Conservation (phyloP, 495 filamentous ascomycete species). For the Trichoderma orchidacearum region DNA sequence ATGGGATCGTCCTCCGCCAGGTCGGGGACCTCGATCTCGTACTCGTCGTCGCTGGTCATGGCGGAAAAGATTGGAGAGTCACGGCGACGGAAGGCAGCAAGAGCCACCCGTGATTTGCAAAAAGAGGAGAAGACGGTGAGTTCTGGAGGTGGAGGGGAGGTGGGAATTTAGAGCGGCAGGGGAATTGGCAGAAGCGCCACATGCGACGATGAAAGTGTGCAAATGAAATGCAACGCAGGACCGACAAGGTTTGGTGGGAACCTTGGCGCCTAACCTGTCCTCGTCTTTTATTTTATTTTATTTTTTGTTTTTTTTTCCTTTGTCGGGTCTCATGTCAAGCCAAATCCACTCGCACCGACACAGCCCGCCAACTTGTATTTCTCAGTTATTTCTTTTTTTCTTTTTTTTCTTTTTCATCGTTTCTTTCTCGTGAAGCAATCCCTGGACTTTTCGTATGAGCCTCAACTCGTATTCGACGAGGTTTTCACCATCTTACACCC, state of each 20-base stretch:
- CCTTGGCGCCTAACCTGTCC: neutral
- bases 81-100: neutral
- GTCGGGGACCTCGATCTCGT: slow-evolving; percentile 32
- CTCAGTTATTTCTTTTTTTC: too few species aligned
- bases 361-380: too few species aligned
- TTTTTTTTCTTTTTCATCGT: too few species aligned
- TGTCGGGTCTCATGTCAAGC: too few species aligned
- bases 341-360: too few species aligned
- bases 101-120: neutral
- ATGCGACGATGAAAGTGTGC: neutral
- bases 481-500: neutral
- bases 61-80: neutral
- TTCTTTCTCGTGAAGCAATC: too few species aligned
- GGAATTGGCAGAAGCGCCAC: neutral
- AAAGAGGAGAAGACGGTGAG: neutral
- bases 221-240: neutral
- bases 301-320: neutral
- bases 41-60: slow-evolving; percentile 52
- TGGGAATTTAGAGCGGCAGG: neutral
- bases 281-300: too few species aligned
- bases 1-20: slow-evolving; percentile 57
- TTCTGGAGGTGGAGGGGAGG: neutral
- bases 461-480: too few species aligned
- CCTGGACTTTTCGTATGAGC: too few species aligned
- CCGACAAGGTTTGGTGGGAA: neutral